A percentile compares a stretch with the other conserved stretches of the same genome.
Conservation (phyloP, 768 basidiomycete genomes). For the Lepiota brunneoincarnata region DNA sequence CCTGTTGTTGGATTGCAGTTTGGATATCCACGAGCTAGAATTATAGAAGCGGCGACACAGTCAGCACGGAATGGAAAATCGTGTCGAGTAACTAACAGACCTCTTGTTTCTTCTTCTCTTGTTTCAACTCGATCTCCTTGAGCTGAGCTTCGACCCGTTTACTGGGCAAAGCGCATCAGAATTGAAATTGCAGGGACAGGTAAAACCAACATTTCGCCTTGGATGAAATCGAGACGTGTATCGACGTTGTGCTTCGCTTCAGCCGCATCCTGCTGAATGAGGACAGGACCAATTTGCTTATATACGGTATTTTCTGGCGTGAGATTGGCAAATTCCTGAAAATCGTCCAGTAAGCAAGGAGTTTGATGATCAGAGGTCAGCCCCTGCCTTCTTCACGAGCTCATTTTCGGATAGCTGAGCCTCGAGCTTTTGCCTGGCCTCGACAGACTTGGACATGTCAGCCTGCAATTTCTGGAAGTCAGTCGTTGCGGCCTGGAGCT, state of each 20-base stretch:
- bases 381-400: conserved; percentile 78
- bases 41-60: neutral
- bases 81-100: conserved; percentile 35
- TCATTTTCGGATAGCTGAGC: conserved; percentile 91
- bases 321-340: conserved; percentile 78
- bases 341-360: conserved; percentile 7
- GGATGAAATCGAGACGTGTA: conserved; percentile 87
- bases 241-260: conserved; percentile 89
- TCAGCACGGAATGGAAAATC: neutral
- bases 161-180: conserved; percentile 22
- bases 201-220: conserved; percentile 73
- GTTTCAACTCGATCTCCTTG: conserved; percentile 71
- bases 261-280: conserved; percentile 83
- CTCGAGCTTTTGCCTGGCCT: conserved; percentile 83
- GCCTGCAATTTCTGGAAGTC: conserved; percentile 82
- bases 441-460: conserved; percentile 71
- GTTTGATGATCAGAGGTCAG: neutral
- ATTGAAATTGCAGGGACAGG: neutral
- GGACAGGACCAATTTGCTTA: conserved; percentile 89
- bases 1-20: conserved; percentile 46
- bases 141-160: conserved; percentile 82
- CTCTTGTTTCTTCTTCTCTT: conserved; percentile 82
- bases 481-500: conserved; percentile 63
- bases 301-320: conserved; percentile 78
- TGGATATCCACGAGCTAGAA: conserved; percentile 67